Evolutionary conservation across 1,139 yeast species (phyloP).

Genomic region (Blastobotrys indianensis): DNA sequence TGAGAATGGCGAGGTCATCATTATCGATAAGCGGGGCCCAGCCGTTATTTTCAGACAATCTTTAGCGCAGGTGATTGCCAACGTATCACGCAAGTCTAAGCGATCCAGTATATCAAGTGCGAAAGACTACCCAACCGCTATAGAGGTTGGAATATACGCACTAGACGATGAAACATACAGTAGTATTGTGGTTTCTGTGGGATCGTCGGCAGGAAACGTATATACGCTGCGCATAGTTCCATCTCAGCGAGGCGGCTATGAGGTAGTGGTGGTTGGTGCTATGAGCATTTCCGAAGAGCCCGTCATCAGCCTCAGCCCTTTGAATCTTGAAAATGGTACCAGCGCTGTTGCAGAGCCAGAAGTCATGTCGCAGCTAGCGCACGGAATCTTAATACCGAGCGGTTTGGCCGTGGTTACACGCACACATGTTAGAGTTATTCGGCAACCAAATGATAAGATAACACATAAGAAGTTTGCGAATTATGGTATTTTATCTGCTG

Average conservation of each 20-base stretch:
- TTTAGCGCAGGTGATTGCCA: constrained; percentile 26
- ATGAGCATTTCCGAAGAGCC: constrained; percentile 45
- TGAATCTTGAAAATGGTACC: constrained; percentile 51
- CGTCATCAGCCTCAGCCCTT: constrained; percentile 52
- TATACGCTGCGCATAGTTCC: constrained; percentile 65
- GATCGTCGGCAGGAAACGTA: constrained; percentile 75
- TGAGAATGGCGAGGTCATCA: constrained; percentile 63
- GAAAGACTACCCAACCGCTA: constrained; percentile 43
- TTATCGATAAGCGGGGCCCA: constrained; percentile 83
- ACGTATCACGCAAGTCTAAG: constrained; percentile 15
- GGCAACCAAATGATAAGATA: constrained; percentile 45
- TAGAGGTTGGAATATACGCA: constrained; percentile 71
- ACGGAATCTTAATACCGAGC: constrained; percentile 60
- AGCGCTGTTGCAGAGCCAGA: constrained; percentile 60
- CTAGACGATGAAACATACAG: constrained; percentile 59
- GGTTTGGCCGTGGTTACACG: constrained; percentile 52
- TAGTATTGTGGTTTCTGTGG: constrained; percentile 65
- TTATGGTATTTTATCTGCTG: constrained; percentile 45
- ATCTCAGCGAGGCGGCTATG: constrained; percentile 60
- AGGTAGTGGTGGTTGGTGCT: constrained; percentile 50
- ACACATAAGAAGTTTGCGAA: constrained; percentile 47
- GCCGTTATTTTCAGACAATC: constrained; percentile 57
- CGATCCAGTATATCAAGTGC: constrained; percentile 26
- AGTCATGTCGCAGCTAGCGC: constrained; percentile 54
- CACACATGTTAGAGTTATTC: constrained; percentile 59